Evolutionary conservation across 441 rosid genomes (phyloP), one percentile per base, ranked within the genome.

Genomic region (Pelargonium cotyledonis): DNA sequence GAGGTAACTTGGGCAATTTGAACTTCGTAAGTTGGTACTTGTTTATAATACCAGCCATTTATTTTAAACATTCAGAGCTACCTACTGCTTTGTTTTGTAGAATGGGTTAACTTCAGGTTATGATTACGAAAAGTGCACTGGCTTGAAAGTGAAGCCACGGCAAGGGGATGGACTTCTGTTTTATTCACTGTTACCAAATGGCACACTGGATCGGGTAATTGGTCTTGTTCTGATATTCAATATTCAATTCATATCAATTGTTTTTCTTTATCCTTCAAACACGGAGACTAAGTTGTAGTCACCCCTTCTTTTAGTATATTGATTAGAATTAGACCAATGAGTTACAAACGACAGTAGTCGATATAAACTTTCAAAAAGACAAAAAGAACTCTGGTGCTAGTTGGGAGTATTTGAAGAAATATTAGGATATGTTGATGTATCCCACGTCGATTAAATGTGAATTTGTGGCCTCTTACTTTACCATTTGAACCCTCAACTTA

Each of bases 161-260:
- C 83, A 66, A 75, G 97, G 97, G 19, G 97, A 88, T 71, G 96
- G 97, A 65, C 92, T 92, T 67, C 72, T 88, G 29, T 92, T 89
- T 68, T 92, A 85, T 73, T 92, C 96, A 0, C 72, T 89, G 61
- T 70, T 84, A 55, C 78, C 87, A 46, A 92, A 92, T 76, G 92
- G 96, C 68, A 89, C 97, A 11, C 89, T 89, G 65, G 97, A 92
- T 77, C 83, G 55, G 85, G 96, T 88, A 77, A 80, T 46, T 31
- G 49, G 58, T n/a, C 26, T 19, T 44, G 43, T 21, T 72, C 43
- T 6, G 35, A 47, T 19, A 44, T 4, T 3, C 69, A 29, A 46
- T 31, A 26, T 15, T 16, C 23, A n/a, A 46, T 71, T 58, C 53
- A n/a, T 44, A 16, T 58, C 43, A 9, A 66, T 14, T 67, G 41